Conservation (phyloP, 441 rosid species). For the Gossypium trilobum region DNA sequence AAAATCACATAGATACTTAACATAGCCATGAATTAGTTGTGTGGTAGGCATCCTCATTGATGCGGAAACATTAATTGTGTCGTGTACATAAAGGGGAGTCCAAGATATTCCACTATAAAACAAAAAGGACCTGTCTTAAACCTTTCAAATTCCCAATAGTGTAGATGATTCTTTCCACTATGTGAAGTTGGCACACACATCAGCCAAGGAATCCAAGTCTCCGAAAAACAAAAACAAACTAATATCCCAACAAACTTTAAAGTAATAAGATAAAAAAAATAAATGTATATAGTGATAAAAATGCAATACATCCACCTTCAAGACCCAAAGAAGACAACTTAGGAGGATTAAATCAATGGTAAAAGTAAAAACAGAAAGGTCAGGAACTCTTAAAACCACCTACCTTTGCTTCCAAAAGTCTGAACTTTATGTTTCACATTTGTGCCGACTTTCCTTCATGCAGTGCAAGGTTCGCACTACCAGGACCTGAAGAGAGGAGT, state of each 20-base stretch:
- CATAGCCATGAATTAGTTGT: conserved; percentile 5
- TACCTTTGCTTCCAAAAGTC: conserved; percentile 5
- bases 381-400: not conserved
- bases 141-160: not conserved
- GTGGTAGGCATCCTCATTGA: not conserved
- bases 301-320: conserved; percentile 6
- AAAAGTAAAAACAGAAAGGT: not conserved
- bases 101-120: not conserved
- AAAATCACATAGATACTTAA: not conserved
- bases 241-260: not conserved
- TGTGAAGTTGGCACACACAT: not conserved
- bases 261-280: not conserved
- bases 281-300: not conserved
- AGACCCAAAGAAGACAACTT: conserved; percentile 2
- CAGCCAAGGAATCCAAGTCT: not conserved
- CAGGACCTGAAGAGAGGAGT: conserved; percentile 72
- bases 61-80: not conserved
- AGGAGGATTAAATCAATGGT: not conserved
- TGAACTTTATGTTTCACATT: conserved; percentile 9
- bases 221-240: not conserved
- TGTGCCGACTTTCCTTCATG: conserved; percentile 24
- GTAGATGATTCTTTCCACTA: conserved; percentile 6
- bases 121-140: conserved; percentile 1
- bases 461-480: conserved; percentile 92
- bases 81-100: not conserved